Percentiles rank a stretch among this genome's conserved stretches.
phyloP scores from a whole-genome alignment of 176 grass and related monocot genomes.

The Rhipidocladum racemiflorum region DNA sequence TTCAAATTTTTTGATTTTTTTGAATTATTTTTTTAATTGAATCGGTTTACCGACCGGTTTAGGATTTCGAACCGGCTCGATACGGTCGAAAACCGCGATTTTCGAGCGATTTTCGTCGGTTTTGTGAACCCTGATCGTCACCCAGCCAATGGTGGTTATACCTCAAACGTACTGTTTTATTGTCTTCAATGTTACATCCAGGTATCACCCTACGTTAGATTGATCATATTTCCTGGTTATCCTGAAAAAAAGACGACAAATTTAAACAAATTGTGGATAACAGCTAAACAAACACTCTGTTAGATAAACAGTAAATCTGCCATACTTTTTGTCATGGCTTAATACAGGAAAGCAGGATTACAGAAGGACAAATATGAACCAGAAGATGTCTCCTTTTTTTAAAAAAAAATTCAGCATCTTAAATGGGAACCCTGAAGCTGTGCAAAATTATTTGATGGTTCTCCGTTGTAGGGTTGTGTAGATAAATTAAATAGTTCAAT shows the following conservation, averaged over 20 bases:
- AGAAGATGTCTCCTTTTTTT: not conserved
- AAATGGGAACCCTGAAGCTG: not conserved
- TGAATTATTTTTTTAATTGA: too few species aligned
- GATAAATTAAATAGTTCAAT: not conserved
- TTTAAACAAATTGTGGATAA: conserved; percentile 9
- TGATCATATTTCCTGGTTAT: not conserved
- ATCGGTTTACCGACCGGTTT: too few species aligned
- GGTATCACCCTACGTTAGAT: not conserved
- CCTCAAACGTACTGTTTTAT: conserved; percentile 16
- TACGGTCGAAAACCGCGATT: too few species aligned
- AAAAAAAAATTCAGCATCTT: not conserved
- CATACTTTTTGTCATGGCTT: not conserved
- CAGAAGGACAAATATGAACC: not conserved
- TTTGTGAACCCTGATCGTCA: too few species aligned
- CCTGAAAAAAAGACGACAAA: not conserved
- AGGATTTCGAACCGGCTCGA: too few species aligned
- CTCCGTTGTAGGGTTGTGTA: too few species aligned
- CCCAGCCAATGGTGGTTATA: not conserved
- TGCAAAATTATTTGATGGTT: not conserved
- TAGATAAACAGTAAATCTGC: not conserved
- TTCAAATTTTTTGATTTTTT: too few species aligned
- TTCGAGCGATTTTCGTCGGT: too few species aligned
- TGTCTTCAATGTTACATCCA: not conserved
- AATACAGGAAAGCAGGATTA: not conserved
- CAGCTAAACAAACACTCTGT: not conserved